Base-by-base conservation (phyloP, 2,329 filamentous ascomycete genomes). In the Fusarium dlaminii region DNA sequence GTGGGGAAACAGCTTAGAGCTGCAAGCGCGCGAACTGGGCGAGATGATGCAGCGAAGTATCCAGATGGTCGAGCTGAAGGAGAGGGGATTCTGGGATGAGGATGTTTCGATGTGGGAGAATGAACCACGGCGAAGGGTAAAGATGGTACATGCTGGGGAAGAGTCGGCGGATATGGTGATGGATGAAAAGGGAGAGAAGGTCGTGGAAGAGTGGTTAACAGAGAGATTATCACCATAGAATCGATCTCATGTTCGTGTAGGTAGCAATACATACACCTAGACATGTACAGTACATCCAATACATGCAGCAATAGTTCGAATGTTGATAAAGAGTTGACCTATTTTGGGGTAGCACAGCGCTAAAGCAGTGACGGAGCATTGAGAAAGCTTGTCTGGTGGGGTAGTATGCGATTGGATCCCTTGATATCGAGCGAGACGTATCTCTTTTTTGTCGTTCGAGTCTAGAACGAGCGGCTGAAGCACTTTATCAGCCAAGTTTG, bases 31-130 rank as follows among this genome's bases (percentile, higher is more conserved):
- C 6, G 85, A 87, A 76, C 78, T 90, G n/a, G 83, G 82, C 0
- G 75, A 78, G 22, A 75, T 87, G 66, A 88, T 90, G 86, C 82
- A 84, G 40, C 82, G 84, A 48, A 88, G 87, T 74, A 75, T 89
- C 30, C 80, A 85, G 34, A 83, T 82, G 74, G 45, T 84, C 7
- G 87, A 89, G 77, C 73, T 86, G 22, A 83, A 82, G 66, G 81
- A 86, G 70, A 81, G 84, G 27, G 77, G 72, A 57, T 79, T 76
- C 40, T 86, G 84, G 84, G 86, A 87, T 63, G 79, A 82, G 3
- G 80, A 85, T 10, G 75, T 80, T 37, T 79, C 81, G 15, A 79
- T 68, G 8, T 80, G 74, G 74, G 78, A 79, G 7, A 77, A 75
- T 3, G 84, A 86, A 73, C 81, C 80, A 2, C 64, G 75, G 22